Evolutionary conservation across 2,329 filamentous ascomycete species (phyloP).

Genomic region (Periconia digitata): DNA sequence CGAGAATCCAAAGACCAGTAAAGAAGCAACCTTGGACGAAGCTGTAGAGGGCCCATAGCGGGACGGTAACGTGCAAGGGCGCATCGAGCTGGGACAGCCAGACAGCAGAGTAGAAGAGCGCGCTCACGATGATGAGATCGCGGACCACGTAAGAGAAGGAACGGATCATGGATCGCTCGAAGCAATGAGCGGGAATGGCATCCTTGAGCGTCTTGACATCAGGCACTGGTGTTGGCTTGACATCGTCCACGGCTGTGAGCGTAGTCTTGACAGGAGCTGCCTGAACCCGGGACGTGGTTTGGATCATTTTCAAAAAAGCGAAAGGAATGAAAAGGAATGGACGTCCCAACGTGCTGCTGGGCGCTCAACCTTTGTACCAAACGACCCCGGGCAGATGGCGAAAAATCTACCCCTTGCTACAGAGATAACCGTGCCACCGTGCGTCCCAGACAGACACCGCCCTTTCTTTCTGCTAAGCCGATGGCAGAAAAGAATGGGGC

Average conservation of each 20-base stretch:
- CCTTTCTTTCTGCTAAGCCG: conserved; percentile 14
- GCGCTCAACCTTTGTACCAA: conserved; percentile 15
- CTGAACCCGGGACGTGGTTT: conserved; percentile 21
- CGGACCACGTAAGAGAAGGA: conserved; percentile 53
- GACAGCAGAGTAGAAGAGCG: conserved; percentile 40
- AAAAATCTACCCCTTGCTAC: conserved; percentile 12
- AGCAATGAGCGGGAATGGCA: conserved; percentile 5
- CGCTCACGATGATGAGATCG: neutral
- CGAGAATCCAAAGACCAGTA: conserved; percentile 67
- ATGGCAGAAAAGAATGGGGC: conserved; percentile 18
- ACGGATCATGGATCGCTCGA: neutral
- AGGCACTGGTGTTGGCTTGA: conserved; percentile 8
- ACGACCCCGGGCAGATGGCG: conserved; percentile 7
- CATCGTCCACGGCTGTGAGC: conserved; percentile 18
- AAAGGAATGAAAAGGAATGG: conserved; percentile 6
- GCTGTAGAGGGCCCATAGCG: conserved; percentile 60
- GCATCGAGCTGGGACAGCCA: conserved; percentile 47
- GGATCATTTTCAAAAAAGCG: conserved; percentile 13
- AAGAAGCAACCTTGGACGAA: conserved; percentile 66
- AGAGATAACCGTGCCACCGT: conserved; percentile 20
- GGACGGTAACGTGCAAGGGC: conserved; percentile 47
- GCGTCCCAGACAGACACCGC: conserved; percentile 26
- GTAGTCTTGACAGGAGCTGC: conserved; percentile 9
- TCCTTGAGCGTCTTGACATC: conserved; percentile 21
- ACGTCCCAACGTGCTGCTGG: conserved; percentile 2